Percentiles rank a stretch among this genome's conserved stretches.
Conservation (phyloP, 257 asterid genomes). For the Solanum acaule region DNA sequence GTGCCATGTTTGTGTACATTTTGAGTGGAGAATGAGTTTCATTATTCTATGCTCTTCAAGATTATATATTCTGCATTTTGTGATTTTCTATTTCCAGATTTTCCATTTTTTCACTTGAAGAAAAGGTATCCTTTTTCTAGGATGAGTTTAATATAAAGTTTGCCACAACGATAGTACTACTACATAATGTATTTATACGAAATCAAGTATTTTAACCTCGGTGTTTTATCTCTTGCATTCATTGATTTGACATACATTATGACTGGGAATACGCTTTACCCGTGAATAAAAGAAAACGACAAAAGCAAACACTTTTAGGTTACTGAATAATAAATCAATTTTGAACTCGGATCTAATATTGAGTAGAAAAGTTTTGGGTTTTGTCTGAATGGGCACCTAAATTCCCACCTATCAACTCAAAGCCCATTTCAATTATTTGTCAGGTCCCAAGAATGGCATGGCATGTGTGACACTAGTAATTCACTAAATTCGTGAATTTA, state of each 20-base stretch:
- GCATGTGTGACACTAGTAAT: neutral
- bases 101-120: neutral
- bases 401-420: neutral
- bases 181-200: too few relatives aligned
- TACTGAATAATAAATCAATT: neutral
- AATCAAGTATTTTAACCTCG: too few relatives aligned
- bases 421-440: neutral
- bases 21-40: neutral
- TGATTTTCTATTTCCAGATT: neutral
- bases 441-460: too few relatives aligned
- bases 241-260: too few relatives aligned
- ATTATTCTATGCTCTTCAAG: neutral
- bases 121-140: too few relatives aligned
- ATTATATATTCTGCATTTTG: neutral
- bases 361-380: neutral
- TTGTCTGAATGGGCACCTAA: neutral
- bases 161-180: neutral
- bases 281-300: neutral
- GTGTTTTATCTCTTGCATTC: too few relatives aligned
- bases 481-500: too few relatives aligned
- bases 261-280: too few relatives aligned
- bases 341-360: neutral
- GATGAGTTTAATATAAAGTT: neutral
- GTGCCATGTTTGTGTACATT: constrained; percentile 1
- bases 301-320: neutral